Evolutionary conservation across 176 grass and related monocot genomes (phyloP), one percentile per base, ranked within the genome.

Genomic region (Puccinellia tenuiflora): DNA sequence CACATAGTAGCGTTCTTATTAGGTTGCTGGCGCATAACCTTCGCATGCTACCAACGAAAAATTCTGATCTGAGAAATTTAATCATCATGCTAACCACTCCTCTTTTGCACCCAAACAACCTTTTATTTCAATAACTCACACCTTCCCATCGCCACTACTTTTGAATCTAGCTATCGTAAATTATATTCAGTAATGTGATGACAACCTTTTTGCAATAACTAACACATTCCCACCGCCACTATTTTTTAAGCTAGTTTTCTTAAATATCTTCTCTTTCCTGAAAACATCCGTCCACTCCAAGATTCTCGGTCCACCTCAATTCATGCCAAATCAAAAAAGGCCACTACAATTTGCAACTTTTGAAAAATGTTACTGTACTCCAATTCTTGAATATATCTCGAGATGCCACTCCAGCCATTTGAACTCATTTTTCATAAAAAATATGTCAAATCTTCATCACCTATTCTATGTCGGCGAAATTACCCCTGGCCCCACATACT

Each of bases 251-350:
- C 93, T 62, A 96, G 81, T 79, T 89, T 92, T 40, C 89, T 70
- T 79, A 96, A 65, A 57, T 90, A 92, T 56, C 56, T 86, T 79
- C 90, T 96, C 83, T 90, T 96, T 80, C 80, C 86, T 76, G 90
- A 90, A 79, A 92, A 90, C 22, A 96, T 48, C 18, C 33, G 75
- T 52, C 50, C 90, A 82, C 70, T 87, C 75, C 86, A 71, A 74
- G 65, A 79, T 31, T 85, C 84, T 79, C n/a, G n/a, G n/a, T n/a
- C 11, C 43, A 46, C 43, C 15, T 1, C 11, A 14, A 46, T 46
- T 46, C 43, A 46, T 46, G 43, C 5, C 11, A 3, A 46, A 14
- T 46, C 43, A 15, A 46, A 46, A 46, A 46, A 46, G 3, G 43
- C 43, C 43, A 46, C 43, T 46, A 4, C 43, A 46, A 15, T 46